These are phyloP conservation scores for Penicillium cosmopolitanum DNA, from an alignment of 495 filamentous ascomycete species.

Conservation along the genomic window DNA sequence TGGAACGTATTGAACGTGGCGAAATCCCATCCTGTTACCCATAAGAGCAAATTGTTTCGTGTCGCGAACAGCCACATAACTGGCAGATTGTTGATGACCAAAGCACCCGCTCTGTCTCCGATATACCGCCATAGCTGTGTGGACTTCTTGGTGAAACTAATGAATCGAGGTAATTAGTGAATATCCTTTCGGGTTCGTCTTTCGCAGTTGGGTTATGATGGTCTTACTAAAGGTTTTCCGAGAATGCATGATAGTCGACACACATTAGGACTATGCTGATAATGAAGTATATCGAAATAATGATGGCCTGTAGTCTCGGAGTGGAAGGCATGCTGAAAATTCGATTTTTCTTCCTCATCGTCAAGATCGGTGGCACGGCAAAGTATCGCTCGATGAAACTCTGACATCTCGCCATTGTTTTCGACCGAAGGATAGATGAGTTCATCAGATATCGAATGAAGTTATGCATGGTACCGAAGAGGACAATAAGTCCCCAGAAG, in stretches of 20 bases:
- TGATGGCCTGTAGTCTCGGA: not conserved
- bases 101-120: not conserved
- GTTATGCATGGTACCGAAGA: not conserved
- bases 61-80: not conserved
- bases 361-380: not conserved
- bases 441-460: not conserved
- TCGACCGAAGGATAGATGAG: not conserved
- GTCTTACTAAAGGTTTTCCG: not conserved
- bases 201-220: no score
- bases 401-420: not conserved
- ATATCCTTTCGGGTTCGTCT: no score
- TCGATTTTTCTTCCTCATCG: not conserved
- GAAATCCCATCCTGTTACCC: not conserved
- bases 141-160: not conserved
- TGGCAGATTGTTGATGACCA: not conserved
- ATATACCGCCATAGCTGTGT: not conserved
- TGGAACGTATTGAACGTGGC: not conserved
- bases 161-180: not conserved
- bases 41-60: not conserved
- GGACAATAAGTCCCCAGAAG: not conserved
- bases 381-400: not conserved
- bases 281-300: not conserved
- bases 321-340: not conserved
- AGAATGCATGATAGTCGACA: not conserved
- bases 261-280: not conserved